These are phyloP conservation scores for Calonectria naviculata DNA, from an alignment of 2,329 filamentous ascomycete genomes.

Conservation along the genomic window DNA sequence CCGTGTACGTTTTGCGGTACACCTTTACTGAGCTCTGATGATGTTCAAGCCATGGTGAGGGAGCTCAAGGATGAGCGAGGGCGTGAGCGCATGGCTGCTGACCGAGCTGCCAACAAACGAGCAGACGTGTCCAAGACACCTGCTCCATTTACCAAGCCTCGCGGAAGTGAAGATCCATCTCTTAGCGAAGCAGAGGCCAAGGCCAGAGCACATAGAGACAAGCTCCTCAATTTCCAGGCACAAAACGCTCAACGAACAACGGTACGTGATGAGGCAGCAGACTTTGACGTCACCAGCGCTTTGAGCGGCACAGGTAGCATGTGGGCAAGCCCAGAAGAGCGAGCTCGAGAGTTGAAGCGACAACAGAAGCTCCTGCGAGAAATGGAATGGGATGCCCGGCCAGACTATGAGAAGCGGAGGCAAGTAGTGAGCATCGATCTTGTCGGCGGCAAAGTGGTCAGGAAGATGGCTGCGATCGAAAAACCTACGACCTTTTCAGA, in stretches of 20 bases:
- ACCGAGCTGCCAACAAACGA: constrained; percentile 76
- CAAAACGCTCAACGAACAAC: constrained; percentile 87
- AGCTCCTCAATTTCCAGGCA: constrained; percentile 82
- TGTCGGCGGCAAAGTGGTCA: constrained; percentile 80
- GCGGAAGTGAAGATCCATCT: constrained; percentile 48
- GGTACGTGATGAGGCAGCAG: constrained; percentile 84
- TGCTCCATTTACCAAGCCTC: constrained; percentile 67
- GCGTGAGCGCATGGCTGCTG: constrained; percentile 84
- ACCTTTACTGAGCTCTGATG: constrained; percentile 75
- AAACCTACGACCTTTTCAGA: constrained; percentile 65
- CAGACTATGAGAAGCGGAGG: constrained; percentile 89
- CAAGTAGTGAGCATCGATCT: constrained; percentile 89
- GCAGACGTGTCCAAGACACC: constrained; percentile 73
- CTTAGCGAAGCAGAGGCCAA: constrained; percentile 71
- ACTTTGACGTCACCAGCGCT: constrained; percentile 65
- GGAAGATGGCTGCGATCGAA: constrained; percentile 74
- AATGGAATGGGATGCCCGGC: constrained; percentile 85
- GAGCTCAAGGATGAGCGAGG: constrained; percentile 88
- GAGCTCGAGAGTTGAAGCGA: constrained; percentile 83
- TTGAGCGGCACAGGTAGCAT: constrained; percentile 64
- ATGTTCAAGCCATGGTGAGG: constrained; percentile 87
- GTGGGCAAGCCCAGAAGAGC: constrained; percentile 87
- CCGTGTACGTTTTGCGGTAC: constrained; percentile 92
- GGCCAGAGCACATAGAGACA: constrained; percentile 84
- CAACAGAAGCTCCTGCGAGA: constrained; percentile 87